Base-by-base conservation (phyloP, 2,329 filamentous ascomycete species). In the Aureobasidium leucospermi region DNA sequence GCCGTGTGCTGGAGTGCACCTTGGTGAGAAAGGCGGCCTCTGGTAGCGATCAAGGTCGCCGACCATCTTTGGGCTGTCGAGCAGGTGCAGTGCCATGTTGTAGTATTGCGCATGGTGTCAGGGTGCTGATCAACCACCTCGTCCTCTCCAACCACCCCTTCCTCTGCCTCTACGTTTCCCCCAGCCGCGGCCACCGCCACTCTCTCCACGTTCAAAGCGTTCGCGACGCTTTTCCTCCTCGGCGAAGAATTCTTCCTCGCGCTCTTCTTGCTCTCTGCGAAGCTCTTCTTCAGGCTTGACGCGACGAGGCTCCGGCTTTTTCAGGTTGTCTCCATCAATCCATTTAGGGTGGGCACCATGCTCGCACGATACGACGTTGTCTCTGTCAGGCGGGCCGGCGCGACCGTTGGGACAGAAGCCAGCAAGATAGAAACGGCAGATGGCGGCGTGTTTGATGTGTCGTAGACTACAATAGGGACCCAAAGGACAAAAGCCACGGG, bases 401-500 rank as follows among this genome's bases (percentile, higher is more conserved):
- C 71, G 62, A 0, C 86, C 93, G 59, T 96, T 88, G 0, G 94
- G 94, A 71, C 94, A 99, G 77, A 99, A 99, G 1, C 94, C 94
- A 7, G 90, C 90, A 15, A 97, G 78, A 70, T 96, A 99, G 72
- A 87, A 96, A 1, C 80, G 80, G 71, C 94, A 99, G 6, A 96
- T 73, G 64, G 82, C 85, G 36, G 70, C 68, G 64, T 89, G 85
- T 61, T 91, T 84, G 60, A 96, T 86, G 74, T 99, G 94, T 66
- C 92, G 89, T 75, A 96, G 91, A 28, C 87, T 85, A 74, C 94
- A 99, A 61, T 83, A 76, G 1, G 92, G 91, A 0, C 94, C 94
- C 9, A 97, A 81, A 16, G 90, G 90, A 69, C 94, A 99, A 78
- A 97, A 97, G 2, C 94, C 94, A 66, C 88, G 86, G 63, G 96